Evolutionary conservation across 768 basidiomycete species (phyloP), one percentile per base, ranked within the genome.

Genomic region (Boletus sp.): DNA sequence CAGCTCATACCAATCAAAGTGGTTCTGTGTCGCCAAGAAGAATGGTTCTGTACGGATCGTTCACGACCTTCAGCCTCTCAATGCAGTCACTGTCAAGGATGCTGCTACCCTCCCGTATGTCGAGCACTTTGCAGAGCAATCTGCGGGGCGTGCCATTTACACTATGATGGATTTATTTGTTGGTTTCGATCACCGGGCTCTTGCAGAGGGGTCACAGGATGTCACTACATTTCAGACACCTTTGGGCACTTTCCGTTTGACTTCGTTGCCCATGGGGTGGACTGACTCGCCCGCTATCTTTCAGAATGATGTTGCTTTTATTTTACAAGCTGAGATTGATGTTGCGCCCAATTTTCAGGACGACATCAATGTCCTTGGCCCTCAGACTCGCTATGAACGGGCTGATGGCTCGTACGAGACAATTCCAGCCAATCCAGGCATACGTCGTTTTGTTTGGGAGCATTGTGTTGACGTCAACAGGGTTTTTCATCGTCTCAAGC

Each of bases 141-240:
- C 60, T 20, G 62, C 64, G 1, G 52, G 62, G 0, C 41, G 54
- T 5, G 52, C 42, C 2, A 44, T 44, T 28, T 44, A 44, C n/a
- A 24, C 24, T 7, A 44, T 44, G 42, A 44, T 44, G 42, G 42
- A 44, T 14, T 14, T 44, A 12, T 44, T 44, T 17, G n/a, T 44
- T 4, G 42, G 42, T 1, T 60, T 54, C 14, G 45, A 61, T 9
- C 47, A 49, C 28, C 15, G 17, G 0, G 32, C 40, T 2, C 50
- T 60, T 10, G 44, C 49, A 2, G 37, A 47, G 7, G 51, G 53
- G 3, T 52, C 72, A 0, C 57, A 72, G 17, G 76, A 80, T 42
- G 60, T 76, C n/a, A 80, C 78, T 0, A 76, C 75, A 0, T 80
- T 80, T 63, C 71, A 76, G 55, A 77, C 75, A 0, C 78, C 77